Conservation (phyloP, 2,329 filamentous ascomycete species). For the Cladophialophora yegresii region DNA sequence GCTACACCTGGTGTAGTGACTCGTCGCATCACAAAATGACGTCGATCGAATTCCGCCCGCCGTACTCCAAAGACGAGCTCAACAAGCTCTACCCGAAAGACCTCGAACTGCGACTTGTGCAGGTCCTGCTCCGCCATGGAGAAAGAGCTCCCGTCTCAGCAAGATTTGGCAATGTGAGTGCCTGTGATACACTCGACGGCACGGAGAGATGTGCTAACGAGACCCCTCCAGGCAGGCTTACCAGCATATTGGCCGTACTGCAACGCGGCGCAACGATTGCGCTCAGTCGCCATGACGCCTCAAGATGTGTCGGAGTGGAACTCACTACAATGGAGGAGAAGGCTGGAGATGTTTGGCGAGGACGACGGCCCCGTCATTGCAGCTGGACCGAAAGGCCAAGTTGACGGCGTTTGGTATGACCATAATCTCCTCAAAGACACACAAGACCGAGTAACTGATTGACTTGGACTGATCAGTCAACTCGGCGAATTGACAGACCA, state of each 20-base stretch:
- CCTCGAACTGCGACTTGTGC: conserved; percentile 83
- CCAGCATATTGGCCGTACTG: conserved; percentile 84
- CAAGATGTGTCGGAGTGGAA: conserved; percentile 59
- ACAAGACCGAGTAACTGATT: background rate
- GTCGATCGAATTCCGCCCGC: conserved; percentile 68
- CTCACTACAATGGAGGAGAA: conserved; percentile 64
- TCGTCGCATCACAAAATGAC: conserved; percentile 62
- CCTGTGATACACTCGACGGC: background rate
- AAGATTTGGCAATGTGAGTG: conserved; percentile 74
- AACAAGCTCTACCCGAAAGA: conserved; percentile 74
- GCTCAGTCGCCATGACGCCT: conserved; percentile 59
- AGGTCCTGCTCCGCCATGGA: conserved; percentile 63
- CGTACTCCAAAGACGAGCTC: conserved; percentile 81
- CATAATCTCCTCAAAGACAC: background rate
- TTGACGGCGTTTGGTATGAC: conserved; percentile 74
- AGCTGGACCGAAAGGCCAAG: conserved; percentile 65
- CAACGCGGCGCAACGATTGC: conserved; percentile 70
- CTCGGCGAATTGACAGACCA: conserved; percentile 71
- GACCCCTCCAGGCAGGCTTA: conserved; percentile 49
- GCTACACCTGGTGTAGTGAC: conserved; percentile 8
- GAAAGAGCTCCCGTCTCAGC: conserved; percentile 81
- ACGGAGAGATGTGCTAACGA: conserved; percentile 7
- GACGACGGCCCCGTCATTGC: conserved; percentile 71
- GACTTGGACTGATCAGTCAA: conserved; percentile 42
- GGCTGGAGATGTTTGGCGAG: conserved; percentile 77